Percentiles rank a stretch among this genome's conserved stretches.
phyloP scores from a whole-genome alignment of 352 stramenopile genomes.

The Phytophthora nicotianae region DNA sequence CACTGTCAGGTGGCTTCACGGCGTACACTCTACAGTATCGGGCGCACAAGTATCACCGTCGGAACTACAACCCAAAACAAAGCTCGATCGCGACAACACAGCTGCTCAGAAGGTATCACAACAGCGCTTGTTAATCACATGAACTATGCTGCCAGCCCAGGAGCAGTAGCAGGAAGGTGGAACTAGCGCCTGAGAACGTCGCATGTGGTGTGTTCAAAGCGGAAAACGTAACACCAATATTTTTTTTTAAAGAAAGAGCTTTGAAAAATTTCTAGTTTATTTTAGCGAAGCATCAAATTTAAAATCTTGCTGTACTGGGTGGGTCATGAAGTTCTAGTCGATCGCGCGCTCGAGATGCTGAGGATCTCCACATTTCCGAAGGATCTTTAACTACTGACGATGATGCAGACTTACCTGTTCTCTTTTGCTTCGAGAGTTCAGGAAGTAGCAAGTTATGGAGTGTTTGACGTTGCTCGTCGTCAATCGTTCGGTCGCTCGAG shows the following conservation, averaged over 20 bases:
- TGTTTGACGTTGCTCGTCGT: conserved; percentile 27
- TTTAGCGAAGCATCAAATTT: not conserved
- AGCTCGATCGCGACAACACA: no score
- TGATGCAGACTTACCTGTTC: conserved; percentile 1
- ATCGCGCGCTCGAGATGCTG: conserved; percentile 3
- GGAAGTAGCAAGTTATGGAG: conserved; percentile 26
- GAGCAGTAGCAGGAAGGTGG: no score
- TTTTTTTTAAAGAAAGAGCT: not conserved
- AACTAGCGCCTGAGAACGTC: no score
- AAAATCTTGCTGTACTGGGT: conserved; percentile 41
- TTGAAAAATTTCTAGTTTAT: not conserved
- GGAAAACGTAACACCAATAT: not conserved
- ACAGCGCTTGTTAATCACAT: no score
- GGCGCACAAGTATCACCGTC: no score
- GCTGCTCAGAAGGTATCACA: no score
- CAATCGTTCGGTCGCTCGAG: conserved; percentile 9
- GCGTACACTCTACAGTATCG: no score
- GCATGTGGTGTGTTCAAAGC: no score
- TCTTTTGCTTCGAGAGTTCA: conserved; percentile 8
- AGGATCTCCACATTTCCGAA: conserved; percentile 41
- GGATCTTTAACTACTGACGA: conserved; percentile 13
- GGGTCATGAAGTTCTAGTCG: conserved; percentile 3
- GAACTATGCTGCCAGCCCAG: no score
- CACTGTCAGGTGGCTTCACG: no score
- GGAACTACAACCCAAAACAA: no score